Evolutionary conservation across 164 flowering plant genomes (phyloP).

Genomic region (Vitis riparia): DNA sequence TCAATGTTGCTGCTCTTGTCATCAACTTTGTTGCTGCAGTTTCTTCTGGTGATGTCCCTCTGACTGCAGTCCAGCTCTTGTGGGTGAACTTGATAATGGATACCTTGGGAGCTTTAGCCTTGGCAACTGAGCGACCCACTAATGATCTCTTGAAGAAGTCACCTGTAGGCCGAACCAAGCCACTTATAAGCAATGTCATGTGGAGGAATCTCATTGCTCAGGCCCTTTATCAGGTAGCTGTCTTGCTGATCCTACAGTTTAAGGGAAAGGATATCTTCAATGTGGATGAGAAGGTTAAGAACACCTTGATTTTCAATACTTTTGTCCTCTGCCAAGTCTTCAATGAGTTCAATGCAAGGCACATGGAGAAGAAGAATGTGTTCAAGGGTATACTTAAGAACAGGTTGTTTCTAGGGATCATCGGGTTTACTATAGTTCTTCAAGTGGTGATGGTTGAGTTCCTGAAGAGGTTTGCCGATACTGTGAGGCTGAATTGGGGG

Average conservation of each 20-base stretch:
- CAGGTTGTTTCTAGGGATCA: conserved; percentile 28
- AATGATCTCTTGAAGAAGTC: conserved; percentile 30
- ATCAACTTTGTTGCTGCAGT: conserved; percentile 41
- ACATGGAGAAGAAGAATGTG: conserved; percentile 34
- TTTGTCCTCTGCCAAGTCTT: conserved; percentile 49
- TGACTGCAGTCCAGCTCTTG: conserved; percentile 39
- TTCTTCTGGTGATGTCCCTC: conserved; percentile 35
- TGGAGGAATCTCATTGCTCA: conserved; percentile 41
- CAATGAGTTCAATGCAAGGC: conserved; percentile 39
- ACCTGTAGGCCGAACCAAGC: conserved; percentile 33
- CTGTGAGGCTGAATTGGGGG: conserved; percentile 28
- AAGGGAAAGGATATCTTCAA: conserved; percentile 17
- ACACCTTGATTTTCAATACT: conserved; percentile 25
- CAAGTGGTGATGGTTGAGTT: conserved; percentile 39
- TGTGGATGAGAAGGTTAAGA: too few species aligned
- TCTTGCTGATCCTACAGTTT: conserved; percentile 35
- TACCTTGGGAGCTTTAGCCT: conserved; percentile 39
- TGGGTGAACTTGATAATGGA: conserved; percentile 56
- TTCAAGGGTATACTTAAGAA: conserved; percentile 34
- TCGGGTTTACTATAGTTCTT: conserved; percentile 25
- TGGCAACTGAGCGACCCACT: conserved; percentile 35
- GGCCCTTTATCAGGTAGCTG: conserved; percentile 33
- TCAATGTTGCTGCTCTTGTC: conserved; percentile 38
- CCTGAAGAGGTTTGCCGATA: conserved; percentile 25
- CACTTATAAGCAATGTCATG: conserved; percentile 37